Base-by-base conservation (phyloP, 2,329 filamentous ascomycete species). In the Ceratocystis cubensis region DNA sequence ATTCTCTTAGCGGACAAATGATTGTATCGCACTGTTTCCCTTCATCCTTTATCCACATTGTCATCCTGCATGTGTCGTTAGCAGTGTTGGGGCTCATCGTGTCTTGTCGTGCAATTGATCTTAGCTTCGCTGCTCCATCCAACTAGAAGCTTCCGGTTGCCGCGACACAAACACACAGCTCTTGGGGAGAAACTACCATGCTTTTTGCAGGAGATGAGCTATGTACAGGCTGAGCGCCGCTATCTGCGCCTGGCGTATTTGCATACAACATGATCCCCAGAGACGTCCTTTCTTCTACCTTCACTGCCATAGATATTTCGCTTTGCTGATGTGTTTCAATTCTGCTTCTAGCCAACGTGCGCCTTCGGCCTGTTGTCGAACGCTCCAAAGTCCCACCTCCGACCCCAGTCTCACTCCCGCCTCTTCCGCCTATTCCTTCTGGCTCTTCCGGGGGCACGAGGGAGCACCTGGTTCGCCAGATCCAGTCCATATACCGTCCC, bases 351-450 rank as follows among this genome's bases (percentile, higher is more conserved):
- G 66, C 45, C 57, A 69, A 67, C n/a, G 41, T 68, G n/a, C 66
- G 65, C 33, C 22, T 53, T 17, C 68, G 67, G 33, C 61, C 67
- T 20, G 75, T 72, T 69, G 70, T 78, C 70, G 73, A 77, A 66
- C 79, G 80, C 22, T 78, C 80, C 70, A 77, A 84, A 68, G 77
- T 84, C 13, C 82, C 82, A n/a, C 77, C 80, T 48, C 78, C 82
- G 57, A 85, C 83, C 6, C 80, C 82, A 22, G 72, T 85, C 70
- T 76, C 74, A 69, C 76, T 85, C 56, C 83, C 83, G 65, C 56
- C 61, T 30, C 56, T 53, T 15, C 61, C 63, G n/a, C 64, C 65
- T 25, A 30, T 56, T 17, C 50, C 77, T 76, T 45, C 73, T 72
- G 44, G 48, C 66, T 63, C 67, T 66, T 48, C 68, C 61, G 22